Evolutionary conservation across 169 alveolate genomes (phyloP), one percentile per base, ranked within the genome.

Genomic region (Eimeria falciformis): DNA sequence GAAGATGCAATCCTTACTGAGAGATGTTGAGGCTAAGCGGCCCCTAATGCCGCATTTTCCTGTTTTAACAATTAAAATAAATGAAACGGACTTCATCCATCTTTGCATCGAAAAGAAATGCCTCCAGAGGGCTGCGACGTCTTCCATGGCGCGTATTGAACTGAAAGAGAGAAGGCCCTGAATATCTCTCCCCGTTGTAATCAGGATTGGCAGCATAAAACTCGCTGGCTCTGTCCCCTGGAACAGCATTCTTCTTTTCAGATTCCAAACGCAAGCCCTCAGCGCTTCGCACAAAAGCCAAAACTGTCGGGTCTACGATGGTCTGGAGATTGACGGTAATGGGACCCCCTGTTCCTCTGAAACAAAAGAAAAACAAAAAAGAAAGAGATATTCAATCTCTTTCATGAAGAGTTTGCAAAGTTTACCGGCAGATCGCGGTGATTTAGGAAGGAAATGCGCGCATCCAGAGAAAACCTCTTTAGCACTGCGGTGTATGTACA

Each of bases 81-180:
- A n/a, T n/a, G n/a, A n/a, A 1, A 50, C 62, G 23, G 37, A n/a
- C 73, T 9, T 62, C 73, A 3, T 14, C 29, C 5, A 62, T n/a
- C 73, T 9, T 12, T n/a, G 33, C 37, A 0, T n/a, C n/a, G 12
- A 62, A 29, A 12, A 62, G 25, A 62, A 62, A 62, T 9, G 73
- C 73, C 73, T 62, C 73, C 73, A 62, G 29, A 62, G 73, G 73
- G 0, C 73, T n/a, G 14, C 73, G 25, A n/a, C 73, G 73, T 62
- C n/a, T 62, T 62, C 73, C 73, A 0, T 62, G 14, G 12, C n/a
- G 17, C 11, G 73, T 62, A 2, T 62, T 62, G 11, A 62, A n/a
- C 25, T 62, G 73, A 62, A 62, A 62, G 11, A 62, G 73, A n/a
- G 73, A 62, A 18, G 73, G 73, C 1, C 73, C 73, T n/a, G 73